These are phyloP conservation scores for Phialophora tarda DNA, from an alignment of 2,329 filamentous ascomycete species.

Conservation along the genomic window DNA sequence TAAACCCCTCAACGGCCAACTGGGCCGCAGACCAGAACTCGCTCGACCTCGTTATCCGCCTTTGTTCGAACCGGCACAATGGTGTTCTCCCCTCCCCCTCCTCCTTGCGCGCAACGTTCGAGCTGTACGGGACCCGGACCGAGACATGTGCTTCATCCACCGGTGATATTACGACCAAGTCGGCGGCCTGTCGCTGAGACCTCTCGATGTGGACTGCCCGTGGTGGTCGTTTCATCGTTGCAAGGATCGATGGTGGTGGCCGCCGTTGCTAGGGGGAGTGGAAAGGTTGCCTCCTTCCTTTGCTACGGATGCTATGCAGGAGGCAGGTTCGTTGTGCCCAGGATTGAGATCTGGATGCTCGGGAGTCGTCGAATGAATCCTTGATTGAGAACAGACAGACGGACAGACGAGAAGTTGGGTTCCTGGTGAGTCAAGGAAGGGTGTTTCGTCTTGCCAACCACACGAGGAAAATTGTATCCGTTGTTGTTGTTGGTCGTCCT, in stretches of 20 bases:
- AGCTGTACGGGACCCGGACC: background rate
- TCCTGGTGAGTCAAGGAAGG: background rate
- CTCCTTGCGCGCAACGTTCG: no score
- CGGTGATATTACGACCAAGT: background rate
- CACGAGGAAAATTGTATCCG: no score
- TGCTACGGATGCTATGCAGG: background rate
- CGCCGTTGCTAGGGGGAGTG: background rate
- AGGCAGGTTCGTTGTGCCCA: background rate
- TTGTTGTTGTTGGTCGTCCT: no score
- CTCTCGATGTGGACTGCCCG: background rate
- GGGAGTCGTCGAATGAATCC: background rate
- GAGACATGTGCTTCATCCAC: background rate
- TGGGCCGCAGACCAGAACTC: background rate
- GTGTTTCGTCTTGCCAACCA: no score
- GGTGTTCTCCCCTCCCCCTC: background rate
- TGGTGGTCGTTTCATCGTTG: background rate
- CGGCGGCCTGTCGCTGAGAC: background rate
- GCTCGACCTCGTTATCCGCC: background rate
- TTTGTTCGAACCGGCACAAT: background rate
- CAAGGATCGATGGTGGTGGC: no score
- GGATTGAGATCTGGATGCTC: background rate
- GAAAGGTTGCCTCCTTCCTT: no score
- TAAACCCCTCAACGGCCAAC: background rate
- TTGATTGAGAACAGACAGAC: background rate
- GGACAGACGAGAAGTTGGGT: no score